Conservation (phyloP, 176 grass and related monocot genomes). For the Ampelocalamus luodianensis region DNA sequence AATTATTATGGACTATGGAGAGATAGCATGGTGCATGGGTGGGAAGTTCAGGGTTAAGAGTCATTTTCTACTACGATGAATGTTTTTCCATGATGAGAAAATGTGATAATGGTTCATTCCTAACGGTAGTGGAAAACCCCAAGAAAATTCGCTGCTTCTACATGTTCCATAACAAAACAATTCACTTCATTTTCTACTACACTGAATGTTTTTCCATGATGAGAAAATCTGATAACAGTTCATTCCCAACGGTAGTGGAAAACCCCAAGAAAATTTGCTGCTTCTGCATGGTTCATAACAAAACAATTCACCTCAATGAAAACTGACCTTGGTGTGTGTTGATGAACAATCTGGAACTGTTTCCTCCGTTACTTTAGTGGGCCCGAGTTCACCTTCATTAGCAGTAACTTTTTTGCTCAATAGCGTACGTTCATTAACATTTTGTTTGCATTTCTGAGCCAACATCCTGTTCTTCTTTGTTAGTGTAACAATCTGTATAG, state of each 20-base stretch:
- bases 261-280: background rate
- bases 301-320: background rate
- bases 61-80: constrained; percentile 4
- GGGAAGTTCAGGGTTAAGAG: background rate
- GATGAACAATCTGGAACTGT: constrained; percentile 38
- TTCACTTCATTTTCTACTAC: background rate
- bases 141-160: background rate
- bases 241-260: background rate
- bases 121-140: background rate
- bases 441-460: constrained; percentile 63
- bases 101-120: background rate
- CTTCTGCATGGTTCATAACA: background rate
- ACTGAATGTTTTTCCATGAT: constrained; percentile 1
- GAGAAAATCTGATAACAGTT: background rate
- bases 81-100: background rate
- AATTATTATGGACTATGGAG: background rate
- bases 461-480: constrained; percentile 78
- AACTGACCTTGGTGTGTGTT: constrained; percentile 46
- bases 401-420: constrained; percentile 38
- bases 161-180: background rate
- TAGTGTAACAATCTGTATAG: constrained; percentile 59
- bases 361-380: constrained; percentile 23
- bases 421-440: constrained; percentile 18
- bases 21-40: background rate
- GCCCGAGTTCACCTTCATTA: constrained; percentile 42